Percentiles rank a stretch among this genome's conserved stretches.
Conservation (phyloP, 768 basidiomycete genomes). For the Coprinellus micaceus region DNA sequence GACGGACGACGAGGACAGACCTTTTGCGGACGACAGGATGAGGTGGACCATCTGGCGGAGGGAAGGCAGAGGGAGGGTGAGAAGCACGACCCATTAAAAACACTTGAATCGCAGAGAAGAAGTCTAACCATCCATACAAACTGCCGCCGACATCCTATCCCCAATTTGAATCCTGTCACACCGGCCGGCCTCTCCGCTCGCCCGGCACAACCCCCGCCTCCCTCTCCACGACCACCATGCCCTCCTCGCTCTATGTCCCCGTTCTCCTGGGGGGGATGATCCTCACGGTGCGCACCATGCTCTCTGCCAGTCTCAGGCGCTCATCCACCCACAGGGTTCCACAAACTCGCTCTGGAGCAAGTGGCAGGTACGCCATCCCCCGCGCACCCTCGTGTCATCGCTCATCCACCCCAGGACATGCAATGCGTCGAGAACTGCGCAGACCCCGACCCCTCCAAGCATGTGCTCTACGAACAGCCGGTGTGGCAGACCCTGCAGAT, state of each 20-base stretch:
- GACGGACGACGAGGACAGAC: conserved; percentile 20
- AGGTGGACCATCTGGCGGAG: conserved; percentile 61
- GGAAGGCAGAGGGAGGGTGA: conserved; percentile 27
- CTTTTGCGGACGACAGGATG: conserved; percentile 60
- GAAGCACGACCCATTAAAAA: conserved; percentile 32
- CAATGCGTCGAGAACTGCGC: conserved; percentile 95
- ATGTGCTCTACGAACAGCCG: conserved; percentile 87
- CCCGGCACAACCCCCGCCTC: conserved; percentile 12
- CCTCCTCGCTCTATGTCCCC: conserved; percentile 64
- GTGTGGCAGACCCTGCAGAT: conserved; percentile 91
- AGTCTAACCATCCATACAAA: conserved; percentile 29
- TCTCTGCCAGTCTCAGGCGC: not conserved
- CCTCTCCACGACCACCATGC: conserved; percentile 45
- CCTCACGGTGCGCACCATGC: conserved; percentile 56
- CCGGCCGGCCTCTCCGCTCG: not conserved
- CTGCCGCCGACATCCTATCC: conserved; percentile 22
- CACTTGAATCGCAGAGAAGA: conserved; percentile 34
- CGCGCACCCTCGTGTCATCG: conserved; percentile 5
- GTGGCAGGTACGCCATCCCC: conserved; percentile 57
- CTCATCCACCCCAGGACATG: conserved; percentile 64
- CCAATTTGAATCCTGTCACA: conserved; percentile 12
- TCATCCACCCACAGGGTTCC: conserved; percentile 49
- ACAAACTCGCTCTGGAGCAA: conserved; percentile 81
- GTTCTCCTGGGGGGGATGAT: conserved; percentile 92
- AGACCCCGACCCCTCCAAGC: conserved; percentile 54